Conservation (phyloP, 805 yeast genomes). For the Lachancea fermentati region DNA sequence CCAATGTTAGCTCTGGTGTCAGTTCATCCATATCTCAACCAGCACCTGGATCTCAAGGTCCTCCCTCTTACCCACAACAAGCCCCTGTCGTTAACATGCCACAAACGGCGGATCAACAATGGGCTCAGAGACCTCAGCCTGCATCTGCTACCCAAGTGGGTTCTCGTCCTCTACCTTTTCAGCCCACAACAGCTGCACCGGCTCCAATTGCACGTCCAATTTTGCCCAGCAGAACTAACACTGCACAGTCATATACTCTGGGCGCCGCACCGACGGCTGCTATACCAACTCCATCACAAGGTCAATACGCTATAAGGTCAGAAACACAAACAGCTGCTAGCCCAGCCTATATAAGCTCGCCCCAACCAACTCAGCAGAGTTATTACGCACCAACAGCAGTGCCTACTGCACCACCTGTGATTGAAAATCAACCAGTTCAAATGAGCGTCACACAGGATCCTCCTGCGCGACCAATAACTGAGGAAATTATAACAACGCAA, state of each 20-base stretch:
- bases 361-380: no score
- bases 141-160: neutral
- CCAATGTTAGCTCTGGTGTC: neutral
- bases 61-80: no score
- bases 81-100: conserved; percentile 1
- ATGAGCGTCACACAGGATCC: no score
- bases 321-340: no score
- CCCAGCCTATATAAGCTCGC: no score
- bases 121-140: neutral
- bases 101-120: neutral
- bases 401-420: no score
- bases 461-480: no score
- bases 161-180: neutral
- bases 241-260: neutral
- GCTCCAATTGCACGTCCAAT: neutral
- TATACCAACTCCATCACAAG: neutral
- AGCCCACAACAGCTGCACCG: neutral
- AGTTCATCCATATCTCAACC: neutral
- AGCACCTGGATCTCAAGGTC: conserved; percentile 1
- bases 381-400: no score
- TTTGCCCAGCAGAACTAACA: neutral
- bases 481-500: no score
- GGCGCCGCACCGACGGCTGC: neutral
- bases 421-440: no score
- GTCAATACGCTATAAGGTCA: no score